Evolutionary conservation across 2,329 filamentous ascomycete genomes (phyloP), one percentile per base, ranked within the genome.

Genomic region (Cladophialophora psammophila): DNA sequence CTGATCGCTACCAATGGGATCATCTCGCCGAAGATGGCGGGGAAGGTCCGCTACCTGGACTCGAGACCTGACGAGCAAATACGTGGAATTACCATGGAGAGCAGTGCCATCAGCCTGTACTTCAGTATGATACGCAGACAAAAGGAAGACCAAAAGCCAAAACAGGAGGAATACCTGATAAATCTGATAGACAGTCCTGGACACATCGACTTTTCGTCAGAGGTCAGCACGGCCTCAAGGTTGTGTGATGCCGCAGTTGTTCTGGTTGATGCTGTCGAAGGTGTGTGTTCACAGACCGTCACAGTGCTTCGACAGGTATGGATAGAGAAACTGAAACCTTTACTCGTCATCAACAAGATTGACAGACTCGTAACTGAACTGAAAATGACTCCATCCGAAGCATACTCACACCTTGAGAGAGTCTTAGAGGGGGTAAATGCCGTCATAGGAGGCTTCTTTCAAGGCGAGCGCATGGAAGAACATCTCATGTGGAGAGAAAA

Each of bases 41-140:
- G 95, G 78, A 98, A 98, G 84, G 96, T 99, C 80, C 91, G 95
- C 72, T 99, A 98, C 76, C 88, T 99, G 66, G 95, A 99, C 81
- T 98, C 95, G 26, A 86, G 95, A 52, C 94, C 94, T 1, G 95
- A 99, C 80, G 95, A 99, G 79, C 95, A 99, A 80, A 87, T 92
- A 15, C 90, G 95, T 71, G 95, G 95, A 64, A 99, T 99, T 76
- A 99, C 95, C n/a, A 99, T 99, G 95, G 95, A 99, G 79, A 98
- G 95, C 0, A 98, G 94, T 5, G 95, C 95, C 69, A 99, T 99
- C 71, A 98, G 95, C 0, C 84, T 99, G 38, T 96, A 91, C 80
- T 99, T 99, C 78, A 96, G 94, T 40, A 92, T 98, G 86, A 83
- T 96, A 62, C 87, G 94, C 72, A 88, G 92, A 72, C 54, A 66